Evolutionary conservation across 495 filamentous ascomycete genomes (phyloP), one percentile per base, ranked within the genome.

Genomic region (Thozetella sp.): DNA sequence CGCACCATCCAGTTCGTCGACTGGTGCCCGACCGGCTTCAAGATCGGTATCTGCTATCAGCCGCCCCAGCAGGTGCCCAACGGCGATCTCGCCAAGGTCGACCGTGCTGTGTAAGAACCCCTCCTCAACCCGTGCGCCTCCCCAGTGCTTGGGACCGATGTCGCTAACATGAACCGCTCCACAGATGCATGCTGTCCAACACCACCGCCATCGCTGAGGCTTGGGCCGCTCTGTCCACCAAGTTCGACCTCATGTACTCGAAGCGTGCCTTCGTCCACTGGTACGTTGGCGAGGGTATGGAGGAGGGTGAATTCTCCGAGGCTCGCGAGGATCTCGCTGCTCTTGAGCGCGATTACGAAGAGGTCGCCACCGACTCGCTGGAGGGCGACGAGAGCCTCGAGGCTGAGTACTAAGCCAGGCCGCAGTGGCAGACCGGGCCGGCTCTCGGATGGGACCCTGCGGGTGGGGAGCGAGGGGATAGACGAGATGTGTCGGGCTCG

Each of bases 251-350:
- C 72, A 99, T 99, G 95, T 98, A 98, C 86, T 93, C 93, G 74
- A 99, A 99, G 88, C 95, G 95, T 79, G 95, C 95, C 57, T 99
- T 99, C 82, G 95, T 99, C 54, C 95, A 99, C 80, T 99, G 95
- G 95, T 99, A 99, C 69, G 95, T 99, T 74, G 95, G 95, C 80
- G 95, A 99, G 85, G 95, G 95, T 87, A 99, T 99, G 95, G 95
- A 99, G 84, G 95, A 99, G 79, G 95, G 95, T 72, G 95, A 99
- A 78, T 99, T 99, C 85, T 96, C 92, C 52, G 95, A 99, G 86
- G 95, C 95, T 55, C 92, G 95, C 77, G 95, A 99, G 83, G 95
- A 99, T 79, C 77, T 99, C 69, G 95, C 95, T 69, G 95, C 95
- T 67, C 87, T 99, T 48, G 95, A 99, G 87, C 91, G 94, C 63